Conservation (phyloP, 2,329 filamentous ascomycete species). For the Aspergillus hortae region DNA sequence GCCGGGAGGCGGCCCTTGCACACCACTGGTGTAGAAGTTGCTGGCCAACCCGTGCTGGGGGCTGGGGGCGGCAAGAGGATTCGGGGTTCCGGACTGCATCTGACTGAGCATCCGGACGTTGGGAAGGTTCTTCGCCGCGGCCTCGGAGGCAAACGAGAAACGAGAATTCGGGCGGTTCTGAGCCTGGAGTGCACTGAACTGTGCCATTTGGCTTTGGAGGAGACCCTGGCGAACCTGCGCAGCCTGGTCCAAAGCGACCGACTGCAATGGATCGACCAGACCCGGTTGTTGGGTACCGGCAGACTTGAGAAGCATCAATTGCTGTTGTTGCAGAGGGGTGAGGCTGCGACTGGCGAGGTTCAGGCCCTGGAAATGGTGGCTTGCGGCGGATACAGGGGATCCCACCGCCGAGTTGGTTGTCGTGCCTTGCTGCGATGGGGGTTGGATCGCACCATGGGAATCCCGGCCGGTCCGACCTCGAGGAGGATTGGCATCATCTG, state of each 20-base stretch:
- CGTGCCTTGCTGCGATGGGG: constrained; percentile 67
- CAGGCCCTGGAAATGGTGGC: constrained; percentile 50
- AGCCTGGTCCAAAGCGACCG: constrained; percentile 38
- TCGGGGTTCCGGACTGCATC: constrained; percentile 37
- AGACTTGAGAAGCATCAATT: constrained; percentile 63
- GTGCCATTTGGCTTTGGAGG: constrained; percentile 47
- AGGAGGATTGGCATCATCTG: constrained; percentile 68
- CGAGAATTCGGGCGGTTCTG: constrained; percentile 82
- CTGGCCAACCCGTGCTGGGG: constrained; percentile 47
- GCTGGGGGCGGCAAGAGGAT: constrained; percentile 35
- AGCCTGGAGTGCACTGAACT: constrained; percentile 56
- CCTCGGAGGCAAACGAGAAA: constrained; percentile 82
- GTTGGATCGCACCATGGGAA: constrained; percentile 66
- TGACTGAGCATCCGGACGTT: constrained; percentile 57
- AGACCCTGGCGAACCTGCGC: constrained; percentile 42
- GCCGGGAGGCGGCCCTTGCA: constrained; percentile 90
- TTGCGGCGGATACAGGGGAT: constrained; percentile 37
- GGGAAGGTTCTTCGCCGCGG: constrained; percentile 49
- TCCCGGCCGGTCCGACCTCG: constrained; percentile 50
- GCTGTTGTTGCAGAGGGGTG: constrained; percentile 75
- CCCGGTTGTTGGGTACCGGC: constrained; percentile 58
- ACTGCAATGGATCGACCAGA: constrained; percentile 44
- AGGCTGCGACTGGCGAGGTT: constrained; percentile 68
- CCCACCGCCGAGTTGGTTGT: constrained; percentile 41
- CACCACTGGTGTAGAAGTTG: constrained; percentile 78